Base-by-base conservation (phyloP, 257 asterid species). In the Rhazya stricta region DNA sequence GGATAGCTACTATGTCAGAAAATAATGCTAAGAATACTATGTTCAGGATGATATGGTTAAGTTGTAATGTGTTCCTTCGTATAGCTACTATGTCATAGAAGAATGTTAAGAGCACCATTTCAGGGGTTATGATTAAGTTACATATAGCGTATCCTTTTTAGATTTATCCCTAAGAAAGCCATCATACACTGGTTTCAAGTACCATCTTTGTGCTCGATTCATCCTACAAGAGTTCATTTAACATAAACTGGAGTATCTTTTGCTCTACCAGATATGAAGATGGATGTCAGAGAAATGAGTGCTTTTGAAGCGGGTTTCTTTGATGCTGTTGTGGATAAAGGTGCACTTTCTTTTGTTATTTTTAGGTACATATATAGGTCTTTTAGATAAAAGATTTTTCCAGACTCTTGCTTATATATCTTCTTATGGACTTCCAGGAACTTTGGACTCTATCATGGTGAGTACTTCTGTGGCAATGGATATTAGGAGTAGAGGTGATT, bases 401-500 rank as follows among this genome's bases (percentile, higher is more conserved):
- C 42, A 62, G 48, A 54, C 74, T 34, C 56, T 84, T 78, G 79
- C 86, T 91, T 81, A 89, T 79, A 76, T n/a, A 58, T 85, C 74
- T 79, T 72, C 66, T 16, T 72, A 69, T 78, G 60, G 71, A 79
- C 79, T 78, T 81, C 76, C 88, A 91, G 96, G 97, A 53, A 91
- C 96, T 74, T 79, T 89, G 85, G 96, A 91, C 84, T 85, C 97
- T 77, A 90, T 91, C 74, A 73, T 91, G 93, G 96, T 89, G 81
- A 84, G 96, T 84, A 51, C 23, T 69, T 69, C 18, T 29, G 57
- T 60, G 32, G 61, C 50, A 58, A 60, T 71, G 45, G 65, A 51
- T 80, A 61, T 70, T 72, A 56, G 43, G 36, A 77, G n/a, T 41
- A 42, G 62, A 72, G 66, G 50, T 70, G 51, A 51, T 76, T 51